phyloP scores from a whole-genome alignment of 768 basidiomycete genomes.

The Rhodotorula babjevae region DNA sequence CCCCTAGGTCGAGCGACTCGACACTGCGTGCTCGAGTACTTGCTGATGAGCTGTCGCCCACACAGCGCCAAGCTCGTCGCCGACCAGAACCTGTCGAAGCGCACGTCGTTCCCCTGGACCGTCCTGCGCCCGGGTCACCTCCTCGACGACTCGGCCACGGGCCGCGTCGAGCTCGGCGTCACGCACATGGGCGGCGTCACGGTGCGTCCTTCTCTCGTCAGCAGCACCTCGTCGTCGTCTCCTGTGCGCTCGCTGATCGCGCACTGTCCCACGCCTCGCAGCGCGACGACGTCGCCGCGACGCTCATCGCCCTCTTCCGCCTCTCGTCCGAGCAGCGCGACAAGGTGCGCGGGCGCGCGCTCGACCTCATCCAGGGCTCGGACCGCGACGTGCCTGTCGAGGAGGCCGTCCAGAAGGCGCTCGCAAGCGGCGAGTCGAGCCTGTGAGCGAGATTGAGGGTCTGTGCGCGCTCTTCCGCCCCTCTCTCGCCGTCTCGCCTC shows the following conservation, averaged over 20 bases:
- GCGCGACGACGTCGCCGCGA: conserved; percentile 60
- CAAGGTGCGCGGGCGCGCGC: conserved; percentile 53
- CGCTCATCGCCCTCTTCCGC: conserved; percentile 54
- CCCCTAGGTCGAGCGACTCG: neutral
- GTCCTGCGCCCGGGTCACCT: conserved; percentile 64
- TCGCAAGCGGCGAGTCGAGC: conserved; percentile 53
- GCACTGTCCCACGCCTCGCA: too few relatives aligned
- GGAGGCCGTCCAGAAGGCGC: conserved; percentile 54
- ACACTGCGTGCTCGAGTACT: neutral
- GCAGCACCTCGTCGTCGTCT: too few relatives aligned
- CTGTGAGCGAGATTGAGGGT: conserved; percentile 49
- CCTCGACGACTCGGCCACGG: conserved; percentile 55
- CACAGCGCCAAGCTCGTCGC: conserved; percentile 51
- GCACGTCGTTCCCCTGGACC: conserved; percentile 61
- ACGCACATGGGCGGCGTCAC: conserved; percentile 56
- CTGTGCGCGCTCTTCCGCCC: too few relatives aligned
- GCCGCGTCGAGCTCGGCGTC: conserved; percentile 55
- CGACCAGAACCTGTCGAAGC: conserved; percentile 51
- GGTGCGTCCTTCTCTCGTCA: too few relatives aligned
- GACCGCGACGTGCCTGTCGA: conserved; percentile 51
- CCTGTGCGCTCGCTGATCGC: too few relatives aligned
- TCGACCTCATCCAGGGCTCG: conserved; percentile 55
- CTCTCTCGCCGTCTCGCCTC: neutral
- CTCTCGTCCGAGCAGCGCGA: conserved; percentile 37
- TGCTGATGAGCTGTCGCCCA: neutral